Percentiles rank a stretch among this genome's conserved stretches.
Conservation (phyloP, 345 rosid genomes). For the Eutrema yunnanense region DNA sequence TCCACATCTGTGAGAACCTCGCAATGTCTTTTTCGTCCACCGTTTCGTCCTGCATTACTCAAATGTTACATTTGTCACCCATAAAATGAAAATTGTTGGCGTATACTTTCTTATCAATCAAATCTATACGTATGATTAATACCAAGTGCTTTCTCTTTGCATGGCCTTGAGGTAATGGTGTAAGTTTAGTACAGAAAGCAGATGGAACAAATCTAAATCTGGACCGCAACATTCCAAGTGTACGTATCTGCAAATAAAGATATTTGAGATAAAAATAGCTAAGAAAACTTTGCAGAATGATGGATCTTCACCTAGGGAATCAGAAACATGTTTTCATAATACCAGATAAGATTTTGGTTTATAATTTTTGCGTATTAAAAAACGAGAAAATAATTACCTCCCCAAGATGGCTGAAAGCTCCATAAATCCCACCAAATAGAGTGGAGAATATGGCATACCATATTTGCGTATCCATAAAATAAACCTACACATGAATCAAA, state of each 20-base stretch:
- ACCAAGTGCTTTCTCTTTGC: constrained; percentile 34
- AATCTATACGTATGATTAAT: constrained; percentile 10
- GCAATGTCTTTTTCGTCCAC: constrained; percentile 46
- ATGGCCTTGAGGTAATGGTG: constrained; percentile 45
- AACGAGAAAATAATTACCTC: constrained; percentile 54
- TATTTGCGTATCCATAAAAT: constrained; percentile 93
- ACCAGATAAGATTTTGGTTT: neutral
- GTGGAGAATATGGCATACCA: constrained; percentile 98
- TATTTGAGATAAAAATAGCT: neutral
- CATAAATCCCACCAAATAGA: constrained; percentile 88
- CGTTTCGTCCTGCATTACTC: constrained; percentile 47
- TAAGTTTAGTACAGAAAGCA: constrained; percentile 58
- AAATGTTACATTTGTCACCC: constrained; percentile 20
- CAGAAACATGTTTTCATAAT: neutral
- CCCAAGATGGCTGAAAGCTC: constrained; percentile 96
- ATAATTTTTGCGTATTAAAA: neutral
- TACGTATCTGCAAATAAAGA: constrained; percentile 57
- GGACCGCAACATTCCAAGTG: constrained; percentile 93
- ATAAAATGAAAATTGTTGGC: neutral
- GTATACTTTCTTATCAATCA: neutral
- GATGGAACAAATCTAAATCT: constrained; percentile 70
- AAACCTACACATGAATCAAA: constrained; percentile 52
- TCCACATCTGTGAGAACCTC: constrained; percentile 88
- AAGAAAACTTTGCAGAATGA: neutral
- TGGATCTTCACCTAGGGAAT: neutral